phyloP scores from a whole-genome alignment of 83 land plant species.

The Diphasiastrum complanatum region DNA sequence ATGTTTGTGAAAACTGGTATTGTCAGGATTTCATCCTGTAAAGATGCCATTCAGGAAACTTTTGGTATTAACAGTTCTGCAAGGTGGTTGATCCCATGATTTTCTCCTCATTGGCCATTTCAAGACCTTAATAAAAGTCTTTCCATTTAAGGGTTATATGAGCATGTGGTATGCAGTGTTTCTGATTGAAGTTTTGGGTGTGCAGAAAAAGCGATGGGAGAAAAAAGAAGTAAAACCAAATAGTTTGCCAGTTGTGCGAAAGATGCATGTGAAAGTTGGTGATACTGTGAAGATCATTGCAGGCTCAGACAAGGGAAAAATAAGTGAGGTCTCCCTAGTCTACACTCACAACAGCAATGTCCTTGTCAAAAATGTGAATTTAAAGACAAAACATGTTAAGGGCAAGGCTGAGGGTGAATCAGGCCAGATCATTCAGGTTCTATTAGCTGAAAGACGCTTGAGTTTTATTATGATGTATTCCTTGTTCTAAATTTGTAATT shows the following conservation, averaged over 20 bases:
- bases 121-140: too few relatives aligned
- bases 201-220: conserved; percentile 59
- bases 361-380: conserved; percentile 72
- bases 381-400: conserved; percentile 93
- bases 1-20: too few relatives aligned
- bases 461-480: background rate
- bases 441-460: background rate
- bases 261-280: conserved; percentile 95
- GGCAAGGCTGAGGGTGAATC: conserved; percentile 74
- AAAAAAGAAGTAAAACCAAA: conserved; percentile 80
- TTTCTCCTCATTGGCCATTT: too few relatives aligned
- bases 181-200: too few relatives aligned
- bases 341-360: conserved; percentile 77
- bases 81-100: too few relatives aligned
- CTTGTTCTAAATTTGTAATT: too few relatives aligned
- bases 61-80: too few relatives aligned
- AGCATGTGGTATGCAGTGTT: too few relatives aligned
- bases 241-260: conserved; percentile 70
- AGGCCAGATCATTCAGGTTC: conserved; percentile 88
- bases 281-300: conserved; percentile 85
- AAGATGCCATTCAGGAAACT: too few relatives aligned
- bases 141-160: too few relatives aligned
- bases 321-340: conserved; percentile 59
- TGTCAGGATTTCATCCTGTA: too few relatives aligned
- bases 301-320: conserved; percentile 81